Percentiles rank a stretch among this genome's conserved stretches.
Conservation (phyloP, 1,139 yeast species). For the Geotrichum klebahnii region DNA sequence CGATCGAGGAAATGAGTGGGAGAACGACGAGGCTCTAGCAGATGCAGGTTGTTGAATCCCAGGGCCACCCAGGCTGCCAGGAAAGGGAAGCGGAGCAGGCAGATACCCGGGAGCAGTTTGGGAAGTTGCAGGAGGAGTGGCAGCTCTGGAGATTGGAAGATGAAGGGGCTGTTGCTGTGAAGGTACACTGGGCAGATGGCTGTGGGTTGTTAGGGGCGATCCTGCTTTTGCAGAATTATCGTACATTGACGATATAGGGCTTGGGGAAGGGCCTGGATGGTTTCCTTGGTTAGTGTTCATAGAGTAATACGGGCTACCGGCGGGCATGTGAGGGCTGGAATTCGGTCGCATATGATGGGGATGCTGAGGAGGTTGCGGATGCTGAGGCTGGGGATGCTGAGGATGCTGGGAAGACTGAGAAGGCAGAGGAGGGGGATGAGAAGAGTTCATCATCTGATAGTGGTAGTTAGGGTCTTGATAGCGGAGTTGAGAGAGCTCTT, state of each 20-base stretch:
- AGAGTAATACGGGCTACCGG: constrained; percentile 12
- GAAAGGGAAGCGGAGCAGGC: constrained; percentile 9
- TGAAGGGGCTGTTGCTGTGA: constrained; percentile 1
- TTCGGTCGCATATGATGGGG: constrained; percentile 14
- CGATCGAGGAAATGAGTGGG: constrained; percentile 13
- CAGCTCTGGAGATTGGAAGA: constrained; percentile 1
- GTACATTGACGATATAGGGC: constrained; percentile 8
- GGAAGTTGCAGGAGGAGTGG: constrained; percentile 5
- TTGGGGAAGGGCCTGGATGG: constrained; percentile 11
- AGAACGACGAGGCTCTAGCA: constrained; percentile 10
- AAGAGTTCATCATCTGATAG: constrained; percentile 20
- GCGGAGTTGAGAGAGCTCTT: constrained; percentile 28
- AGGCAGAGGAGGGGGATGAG: constrained; percentile 9
- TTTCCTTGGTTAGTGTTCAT: constrained; percentile 5
- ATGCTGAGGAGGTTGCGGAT: constrained; percentile 14
- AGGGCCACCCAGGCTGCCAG: background rate
- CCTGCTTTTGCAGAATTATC: background rate
- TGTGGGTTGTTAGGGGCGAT: constrained; percentile 4
- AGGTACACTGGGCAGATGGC: constrained; percentile 7
- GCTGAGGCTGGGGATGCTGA: constrained; percentile 22
- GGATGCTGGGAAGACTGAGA: constrained; percentile 18
- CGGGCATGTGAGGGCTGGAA: constrained; percentile 9
- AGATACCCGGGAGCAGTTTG: constrained; percentile 7
- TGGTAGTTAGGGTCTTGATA: constrained; percentile 22
- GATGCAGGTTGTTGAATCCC: background rate